phyloP scores from a whole-genome alignment of 768 basidiomycete genomes.

The Phylloporus sp. region DNA sequence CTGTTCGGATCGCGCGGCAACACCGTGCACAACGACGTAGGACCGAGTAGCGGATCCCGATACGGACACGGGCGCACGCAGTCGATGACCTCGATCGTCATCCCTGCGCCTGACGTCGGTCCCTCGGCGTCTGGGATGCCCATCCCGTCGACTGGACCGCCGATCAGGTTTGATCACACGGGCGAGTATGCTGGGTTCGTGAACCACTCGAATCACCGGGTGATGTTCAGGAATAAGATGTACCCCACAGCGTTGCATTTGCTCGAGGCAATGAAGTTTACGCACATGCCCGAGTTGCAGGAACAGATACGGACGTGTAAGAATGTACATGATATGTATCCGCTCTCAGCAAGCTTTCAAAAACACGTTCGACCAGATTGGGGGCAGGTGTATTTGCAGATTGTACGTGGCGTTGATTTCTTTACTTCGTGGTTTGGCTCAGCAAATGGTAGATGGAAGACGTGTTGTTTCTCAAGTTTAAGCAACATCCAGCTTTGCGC shows the following conservation, averaged over 20 bases:
- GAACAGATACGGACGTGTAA: constrained; percentile 49
- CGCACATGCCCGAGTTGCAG: constrained; percentile 48
- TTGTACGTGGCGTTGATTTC: constrained; percentile 36
- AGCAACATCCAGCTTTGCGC: constrained; percentile 59
- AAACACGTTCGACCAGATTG: constrained; percentile 52
- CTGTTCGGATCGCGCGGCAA: constrained; percentile 45
- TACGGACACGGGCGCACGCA: constrained; percentile 20
- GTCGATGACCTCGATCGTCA: constrained; percentile 21
- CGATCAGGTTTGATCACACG: constrained; percentile 42
- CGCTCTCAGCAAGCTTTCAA: constrained; percentile 31
- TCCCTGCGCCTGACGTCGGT: constrained; percentile 14
- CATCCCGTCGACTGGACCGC: constrained; percentile 14
- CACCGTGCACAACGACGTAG: constrained; percentile 13
- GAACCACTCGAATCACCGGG: constrained; percentile 62
- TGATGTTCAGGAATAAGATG: constrained; percentile 48
- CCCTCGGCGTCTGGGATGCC: constrained; percentile 18
- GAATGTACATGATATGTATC: constrained; percentile 38
- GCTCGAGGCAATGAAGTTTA: constrained; percentile 72
- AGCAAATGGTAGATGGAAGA: constrained; percentile 54
- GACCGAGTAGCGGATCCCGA: constrained; percentile 13
- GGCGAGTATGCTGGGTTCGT: constrained; percentile 47
- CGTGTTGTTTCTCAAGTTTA: constrained; percentile 64
- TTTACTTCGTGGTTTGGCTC: not conserved
- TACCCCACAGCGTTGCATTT: constrained; percentile 75
- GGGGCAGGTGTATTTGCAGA: constrained; percentile 46